A percentile compares a stretch with the other conserved stretches of the same genome.
Conservation (phyloP, 225 moss, liverwort and hornwort genomes). For the Marchantia polymorpha region DNA sequence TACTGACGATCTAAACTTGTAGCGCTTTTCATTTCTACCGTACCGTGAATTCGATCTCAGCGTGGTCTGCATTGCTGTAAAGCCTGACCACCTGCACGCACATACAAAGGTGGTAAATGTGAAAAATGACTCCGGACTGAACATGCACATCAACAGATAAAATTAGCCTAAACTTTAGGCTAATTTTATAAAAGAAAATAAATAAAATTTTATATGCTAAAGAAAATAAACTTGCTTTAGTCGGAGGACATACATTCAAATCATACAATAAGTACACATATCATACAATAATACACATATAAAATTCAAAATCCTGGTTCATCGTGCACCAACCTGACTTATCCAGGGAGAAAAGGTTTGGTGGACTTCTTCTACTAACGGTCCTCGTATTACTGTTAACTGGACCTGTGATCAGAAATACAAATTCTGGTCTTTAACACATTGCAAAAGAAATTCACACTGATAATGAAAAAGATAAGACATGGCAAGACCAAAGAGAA, state of each 20-base stretch:
- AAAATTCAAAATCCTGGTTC: background rate
- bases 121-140: background rate
- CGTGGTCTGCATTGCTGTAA: constrained; percentile 69
- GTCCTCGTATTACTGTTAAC: constrained; percentile 70
- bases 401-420: constrained; percentile 30
- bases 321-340: constrained; percentile 54
- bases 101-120: background rate
- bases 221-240: too few species aligned
- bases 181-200: too few species aligned
- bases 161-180: background rate
- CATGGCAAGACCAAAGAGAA: background rate
- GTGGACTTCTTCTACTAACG: constrained; percentile 93
- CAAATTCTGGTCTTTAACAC: background rate
- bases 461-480: background rate
- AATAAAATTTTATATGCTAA: too few species aligned
- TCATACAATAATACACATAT: too few species aligned
- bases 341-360: constrained; percentile 86
- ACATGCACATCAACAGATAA: background rate
- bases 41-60: constrained; percentile 87
- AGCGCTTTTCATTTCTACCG: constrained; percentile 1
- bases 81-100: constrained; percentile 75
- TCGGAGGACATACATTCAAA: background rate
- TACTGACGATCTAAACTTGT: background rate
- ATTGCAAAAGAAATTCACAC: background rate
- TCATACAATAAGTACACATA: too few species aligned